Conservation (phyloP, 495 filamentous ascomycete species). For the Ascodesmis nigricans region DNA sequence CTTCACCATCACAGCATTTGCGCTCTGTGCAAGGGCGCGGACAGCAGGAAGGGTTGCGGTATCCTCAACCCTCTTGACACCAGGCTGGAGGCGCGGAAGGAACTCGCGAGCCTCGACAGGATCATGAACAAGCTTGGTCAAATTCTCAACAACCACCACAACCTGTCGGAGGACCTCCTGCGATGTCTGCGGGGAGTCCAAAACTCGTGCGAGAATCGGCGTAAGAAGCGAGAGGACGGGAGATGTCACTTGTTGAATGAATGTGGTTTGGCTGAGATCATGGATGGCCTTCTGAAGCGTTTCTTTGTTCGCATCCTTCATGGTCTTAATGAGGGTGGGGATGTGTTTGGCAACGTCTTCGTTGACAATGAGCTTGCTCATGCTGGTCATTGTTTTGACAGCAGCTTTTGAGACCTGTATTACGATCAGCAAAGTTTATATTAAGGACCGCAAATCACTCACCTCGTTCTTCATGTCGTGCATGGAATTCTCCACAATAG, state of each 20-base stretch:
- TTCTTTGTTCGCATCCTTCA: conserved; percentile 82
- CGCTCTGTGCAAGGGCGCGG: conserved; percentile 64
- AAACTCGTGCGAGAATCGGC: conserved; percentile 74
- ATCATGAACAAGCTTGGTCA: conserved; percentile 97
- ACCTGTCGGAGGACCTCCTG: conserved; percentile 93
- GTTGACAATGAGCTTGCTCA: conserved; percentile 83
- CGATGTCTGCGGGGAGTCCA: conserved; percentile 70
- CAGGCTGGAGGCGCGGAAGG: conserved; percentile 83
- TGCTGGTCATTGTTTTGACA: conserved; percentile 66
- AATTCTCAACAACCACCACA: conserved; percentile 92
- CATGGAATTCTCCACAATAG: conserved; percentile 81
- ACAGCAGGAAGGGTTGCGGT: conserved; percentile 88
- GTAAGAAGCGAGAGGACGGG: conserved; percentile 93
- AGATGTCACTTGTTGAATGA: conserved; percentile 92
- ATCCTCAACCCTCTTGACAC: conserved; percentile 70
- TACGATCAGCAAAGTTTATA: too few relatives aligned
- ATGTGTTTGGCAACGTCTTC: conserved; percentile 90
- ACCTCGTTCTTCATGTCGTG: conserved; percentile 86
- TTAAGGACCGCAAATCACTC: too few relatives aligned
- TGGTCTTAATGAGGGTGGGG: conserved; percentile 77
- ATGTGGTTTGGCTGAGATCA: conserved; percentile 92
- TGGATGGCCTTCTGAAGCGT: conserved; percentile 87
- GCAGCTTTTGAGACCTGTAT: conserved; percentile 53
- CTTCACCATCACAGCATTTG: conserved; percentile 71
- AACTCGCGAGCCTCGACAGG: conserved; percentile 90